Evolutionary conservation across 805 yeast genomes (phyloP), one percentile per base, ranked within the genome.

Genomic region (Nakazawaea holstii): DNA sequence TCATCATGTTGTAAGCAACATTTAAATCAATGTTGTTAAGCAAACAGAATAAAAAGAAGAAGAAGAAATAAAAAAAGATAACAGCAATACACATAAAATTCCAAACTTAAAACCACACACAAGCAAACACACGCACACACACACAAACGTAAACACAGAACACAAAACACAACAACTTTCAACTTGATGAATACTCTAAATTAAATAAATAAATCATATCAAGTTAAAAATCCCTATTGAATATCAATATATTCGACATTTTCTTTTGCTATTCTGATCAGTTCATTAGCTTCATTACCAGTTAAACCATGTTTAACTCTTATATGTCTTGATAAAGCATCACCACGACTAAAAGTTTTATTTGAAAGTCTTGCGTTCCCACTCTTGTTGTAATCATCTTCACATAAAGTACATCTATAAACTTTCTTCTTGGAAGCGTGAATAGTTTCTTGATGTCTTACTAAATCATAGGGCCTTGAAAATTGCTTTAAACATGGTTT

Each of bases 381-480:
- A 45, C 59, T 63, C 41, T 68, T 63, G 28, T 80, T 77, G 50
- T 81, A 73, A 54, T 77, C 82, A 55, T 79, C 84, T 48, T 86
- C 94, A 68, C 99, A 92, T 39, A 85, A 82, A 55, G 81, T 82
- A 65, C 99, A 92, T 61, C 86, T 82, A 71, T 83, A 94, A 42
- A 85, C 80, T 57, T 86, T 86, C 66, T 92, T 85, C 62, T 84
- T 85, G 41, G 86, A 75, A 1, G 97, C 94, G 64, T 92, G 99
- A 46, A 92, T 91, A 0, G 98, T 94, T 59, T 92, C 96, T 65
- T 92, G 97, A 65, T 92, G 99, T 57, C 99, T 79, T 26, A 91
- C 85, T 59, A 92, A 73, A 69, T 92, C 99, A 62, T 92, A 92
- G 15, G 97, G 95, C 59, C 99, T 79, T 14, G 97, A 89, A 60